These are phyloP conservation scores for Helicostylum pulchrum DNA, from an alignment of 192 early-diverging fungal species.

Conservation along the genomic window DNA sequence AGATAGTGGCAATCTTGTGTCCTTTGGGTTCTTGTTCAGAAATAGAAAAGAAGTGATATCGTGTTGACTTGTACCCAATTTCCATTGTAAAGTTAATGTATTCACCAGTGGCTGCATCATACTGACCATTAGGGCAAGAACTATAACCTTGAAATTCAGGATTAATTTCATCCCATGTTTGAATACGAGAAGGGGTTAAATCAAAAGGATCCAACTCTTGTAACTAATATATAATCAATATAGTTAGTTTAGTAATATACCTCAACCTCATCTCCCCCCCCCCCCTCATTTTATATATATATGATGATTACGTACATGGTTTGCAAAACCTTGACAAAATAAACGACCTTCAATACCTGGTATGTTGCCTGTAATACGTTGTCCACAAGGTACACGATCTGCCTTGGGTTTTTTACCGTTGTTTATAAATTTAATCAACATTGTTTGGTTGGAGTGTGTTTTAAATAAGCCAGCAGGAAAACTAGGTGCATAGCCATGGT, in stretches of 20 bases:
- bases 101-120: constrained; percentile 69
- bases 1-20: constrained; percentile 58
- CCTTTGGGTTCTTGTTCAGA: constrained; percentile 63
- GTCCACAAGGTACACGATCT: constrained; percentile 65
- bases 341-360: constrained; percentile 64
- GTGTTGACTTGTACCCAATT: constrained; percentile 60
- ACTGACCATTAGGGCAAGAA: constrained; percentile 66
- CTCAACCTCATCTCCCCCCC: background rate
- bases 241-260: constrained; percentile 1
- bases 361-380: constrained; percentile 53
- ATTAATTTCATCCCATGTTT: constrained; percentile 64
- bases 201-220: constrained; percentile 67
- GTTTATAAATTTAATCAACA: constrained; percentile 60
- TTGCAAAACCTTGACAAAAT: constrained; percentile 66
- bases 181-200: constrained; percentile 55
- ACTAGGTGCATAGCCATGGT: constrained; percentile 68
- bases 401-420: constrained; percentile 51
- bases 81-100: constrained; percentile 75
- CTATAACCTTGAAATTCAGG: constrained; percentile 62
- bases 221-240: constrained; percentile 39
- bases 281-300: background rate
- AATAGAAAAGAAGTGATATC: constrained; percentile 65
- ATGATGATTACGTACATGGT: constrained; percentile 43
- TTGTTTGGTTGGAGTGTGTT: constrained; percentile 69
- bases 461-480: constrained; percentile 66